Percentiles rank a stretch among this genome's conserved stretches.
These are phyloP conservation scores for Pleurotus sapidus DNA, from an alignment of 768 basidiomycete genomes.

Conservation along the genomic window DNA sequence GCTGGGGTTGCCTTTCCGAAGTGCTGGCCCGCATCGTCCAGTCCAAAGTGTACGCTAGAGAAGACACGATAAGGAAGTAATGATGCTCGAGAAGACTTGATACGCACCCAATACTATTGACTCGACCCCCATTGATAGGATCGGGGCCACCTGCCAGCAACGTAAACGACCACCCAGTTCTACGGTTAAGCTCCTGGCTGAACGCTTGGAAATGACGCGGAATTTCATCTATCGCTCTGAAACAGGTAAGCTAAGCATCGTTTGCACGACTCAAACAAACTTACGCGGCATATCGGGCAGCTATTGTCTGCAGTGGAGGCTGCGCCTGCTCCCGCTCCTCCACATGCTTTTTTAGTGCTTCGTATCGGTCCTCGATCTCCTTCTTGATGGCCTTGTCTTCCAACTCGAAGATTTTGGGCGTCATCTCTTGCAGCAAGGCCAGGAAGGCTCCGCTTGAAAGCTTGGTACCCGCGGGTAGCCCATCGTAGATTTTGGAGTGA, in stretches of 20 bases:
- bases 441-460: not conserved
- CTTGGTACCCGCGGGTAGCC: not conserved
- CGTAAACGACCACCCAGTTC: not conserved
- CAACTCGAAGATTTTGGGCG: not conserved
- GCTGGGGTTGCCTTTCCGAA: not conserved
- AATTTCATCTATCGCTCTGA: not conserved
- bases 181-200: not conserved
- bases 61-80: not conserved
- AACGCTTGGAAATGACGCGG: not conserved
- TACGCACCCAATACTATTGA: not conserved
- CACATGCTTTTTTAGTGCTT: not conserved
- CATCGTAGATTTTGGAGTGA: not conserved
- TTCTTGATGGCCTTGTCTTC: not conserved
- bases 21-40: not conserved
- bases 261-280: not conserved
- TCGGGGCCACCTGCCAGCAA: not conserved
- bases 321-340: not conserved
- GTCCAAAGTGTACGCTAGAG: not conserved
- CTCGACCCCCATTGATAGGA: not conserved
- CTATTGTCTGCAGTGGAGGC: not conserved
- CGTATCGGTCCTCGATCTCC: not conserved
- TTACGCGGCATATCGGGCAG: not conserved
- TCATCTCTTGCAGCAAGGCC: not conserved
- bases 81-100: not conserved
- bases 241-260: not conserved